Base-by-base conservation (phyloP, 345 rosid genomes). In the Eutrema heterophyllum region DNA sequence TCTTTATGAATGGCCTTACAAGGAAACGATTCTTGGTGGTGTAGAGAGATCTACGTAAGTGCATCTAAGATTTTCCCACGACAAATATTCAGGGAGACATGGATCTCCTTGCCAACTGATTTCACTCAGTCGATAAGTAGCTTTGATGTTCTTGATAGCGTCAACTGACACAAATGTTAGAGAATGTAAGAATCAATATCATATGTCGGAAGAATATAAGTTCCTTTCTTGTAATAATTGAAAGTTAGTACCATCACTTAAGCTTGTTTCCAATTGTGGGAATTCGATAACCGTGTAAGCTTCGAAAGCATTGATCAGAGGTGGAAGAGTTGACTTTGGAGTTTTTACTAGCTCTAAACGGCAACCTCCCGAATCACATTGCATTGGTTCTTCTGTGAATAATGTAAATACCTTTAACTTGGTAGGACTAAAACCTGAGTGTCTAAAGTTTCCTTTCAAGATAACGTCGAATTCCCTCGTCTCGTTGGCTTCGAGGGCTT, bases 41-140 rank as follows among this genome's bases (percentile, higher is more conserved):
- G 57, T 40, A 4, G 67, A 24, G 15, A 15, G 50, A 59, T 43
- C 14, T 15, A 7, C 9, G 7, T 66, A 73, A 73, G 29, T 56
- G 71, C 87, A 85, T 11, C 30, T 48, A 18, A 85, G 68, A 35
- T 81, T 81, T 4, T 80, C 70, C 87, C 87, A 83, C 21, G 16
- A 13, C 33, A 59, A 68, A 7, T 4, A 63, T 39, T 36, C 41
- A 40, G 83, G 84, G 50, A 69, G 51, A 50, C 84, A 80, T 6
- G 87, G 87, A 74, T 86, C 89, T 64, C 89, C 89, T 67, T 83
- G 84, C 89, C 84, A 85, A 58, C 64, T 70, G 11, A 53, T 68
- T 16, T 57, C 41, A 54, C 70, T 63, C 52, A 81, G 8, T 8
- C 72, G 44, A 32, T 86, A 86, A 0, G 53, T 27, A n/a, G 76